Evolutionary conservation across 805 yeast genomes (phyloP).

Genomic region (Teunomyces pallodes): DNA sequence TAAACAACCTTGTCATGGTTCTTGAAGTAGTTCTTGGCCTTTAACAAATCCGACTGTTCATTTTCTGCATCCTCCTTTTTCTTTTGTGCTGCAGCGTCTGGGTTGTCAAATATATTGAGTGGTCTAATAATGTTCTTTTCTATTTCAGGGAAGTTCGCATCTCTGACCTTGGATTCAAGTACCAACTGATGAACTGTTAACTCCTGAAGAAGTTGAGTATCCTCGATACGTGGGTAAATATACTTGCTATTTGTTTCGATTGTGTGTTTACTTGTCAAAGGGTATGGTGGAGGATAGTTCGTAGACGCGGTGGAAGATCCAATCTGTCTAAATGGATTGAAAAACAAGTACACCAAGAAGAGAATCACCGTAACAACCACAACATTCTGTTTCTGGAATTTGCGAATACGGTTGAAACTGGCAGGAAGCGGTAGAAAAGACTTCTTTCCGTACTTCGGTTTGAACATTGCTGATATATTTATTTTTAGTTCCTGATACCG

Average conservation of each 20-base stretch:
- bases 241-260: conserved; percentile 50
- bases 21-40: conserved; percentile 56
- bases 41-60: conserved; percentile 38
- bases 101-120: conserved; percentile 44
- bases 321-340: conserved; percentile 18
- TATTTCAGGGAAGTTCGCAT: conserved; percentile 39
- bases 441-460: conserved; percentile 25
- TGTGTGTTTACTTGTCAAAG: conserved; percentile 27
- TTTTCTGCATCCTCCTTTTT: conserved; percentile 48
- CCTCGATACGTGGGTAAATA: conserved; percentile 75
- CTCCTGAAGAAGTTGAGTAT: conserved; percentile 59
- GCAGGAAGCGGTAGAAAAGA: conserved; percentile 30
- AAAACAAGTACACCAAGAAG: conserved; percentile 19
- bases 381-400: conserved; percentile 14
- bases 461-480: conserved; percentile 16
- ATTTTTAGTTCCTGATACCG: conserved; percentile 1
- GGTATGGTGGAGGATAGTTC: conserved; percentile 31
- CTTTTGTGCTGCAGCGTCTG: conserved; percentile 30
- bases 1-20: conserved; percentile 63
- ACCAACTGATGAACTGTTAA: conserved; percentile 53
- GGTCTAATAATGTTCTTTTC: conserved; percentile 36
- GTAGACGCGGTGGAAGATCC: neutral
- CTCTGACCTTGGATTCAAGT: conserved; percentile 44
- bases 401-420: conserved; percentile 18
- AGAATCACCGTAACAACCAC: conserved; percentile 11